These are phyloP conservation scores for Sugiyamaella sp. DNA, from an alignment of 1,139 yeast genomes.

Conservation along the genomic window DNA sequence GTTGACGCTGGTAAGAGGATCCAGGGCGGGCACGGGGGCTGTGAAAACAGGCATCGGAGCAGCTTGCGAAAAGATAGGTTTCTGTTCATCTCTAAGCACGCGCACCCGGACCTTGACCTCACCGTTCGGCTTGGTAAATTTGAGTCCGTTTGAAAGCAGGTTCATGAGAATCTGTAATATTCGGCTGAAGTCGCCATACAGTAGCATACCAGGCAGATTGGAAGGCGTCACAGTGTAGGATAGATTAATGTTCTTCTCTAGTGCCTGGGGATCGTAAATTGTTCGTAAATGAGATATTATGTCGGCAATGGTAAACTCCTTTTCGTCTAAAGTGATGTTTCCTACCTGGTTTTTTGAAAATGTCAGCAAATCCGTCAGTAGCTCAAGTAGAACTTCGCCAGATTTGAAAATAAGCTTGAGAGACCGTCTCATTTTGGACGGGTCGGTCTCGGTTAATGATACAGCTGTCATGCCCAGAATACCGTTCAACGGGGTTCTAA, in stretches of 20 bases:
- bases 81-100: conserved; percentile 7
- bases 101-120: conserved; percentile 57
- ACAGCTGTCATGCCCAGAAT: conserved; percentile 95
- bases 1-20: neutral
- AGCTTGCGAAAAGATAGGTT: neutral
- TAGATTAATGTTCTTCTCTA: conserved; percentile 34
- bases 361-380: conserved; percentile 84
- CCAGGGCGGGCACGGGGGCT: neutral
- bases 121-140: conserved; percentile 87
- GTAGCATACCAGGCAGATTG: conserved; percentile 46
- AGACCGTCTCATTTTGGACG: conserved; percentile 63
- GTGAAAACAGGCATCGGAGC: neutral
- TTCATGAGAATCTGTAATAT: conserved; percentile 88
- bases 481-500: conserved; percentile 94
- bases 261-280: conserved; percentile 54
- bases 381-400: conserved; percentile 83
- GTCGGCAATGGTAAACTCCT: conserved; percentile 69
- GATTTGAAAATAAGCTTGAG: conserved; percentile 80
- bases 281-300: conserved; percentile 77
- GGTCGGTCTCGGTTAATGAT: conserved; percentile 82
- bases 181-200: conserved; percentile 84
- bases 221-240: conserved; percentile 44
- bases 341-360: conserved; percentile 90
- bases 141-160: conserved; percentile 80
- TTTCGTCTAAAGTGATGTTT: conserved; percentile 78